Percentiles rank a stretch among this genome's conserved stretches.
Conservation (phyloP, 2,329 filamentous ascomycete genomes). For the Colletotrichum sp. region DNA sequence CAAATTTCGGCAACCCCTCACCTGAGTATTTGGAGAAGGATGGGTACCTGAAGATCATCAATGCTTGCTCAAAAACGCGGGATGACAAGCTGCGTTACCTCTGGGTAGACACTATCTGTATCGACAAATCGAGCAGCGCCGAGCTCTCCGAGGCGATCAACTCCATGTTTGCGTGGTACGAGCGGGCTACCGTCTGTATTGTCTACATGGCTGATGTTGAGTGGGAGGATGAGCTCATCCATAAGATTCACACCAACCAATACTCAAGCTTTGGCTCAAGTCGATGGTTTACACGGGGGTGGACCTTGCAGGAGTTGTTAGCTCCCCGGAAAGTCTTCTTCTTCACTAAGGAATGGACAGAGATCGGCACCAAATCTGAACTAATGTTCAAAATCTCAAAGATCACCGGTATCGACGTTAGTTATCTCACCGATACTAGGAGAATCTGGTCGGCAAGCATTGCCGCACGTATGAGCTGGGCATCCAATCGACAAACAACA, state of each 20-base stretch:
- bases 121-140: conserved; percentile 34
- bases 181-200: conserved; percentile 28
- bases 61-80: background rate
- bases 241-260: background rate
- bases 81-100: conserved; percentile 22
- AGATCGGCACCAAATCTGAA: conserved; percentile 27
- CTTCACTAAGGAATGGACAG: conserved; percentile 30
- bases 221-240: background rate
- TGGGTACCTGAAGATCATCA: conserved; percentile 5
- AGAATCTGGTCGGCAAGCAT: conserved; percentile 24
- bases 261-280: background rate
- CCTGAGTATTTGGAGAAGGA: background rate
- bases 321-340: conserved; percentile 39
- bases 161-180: conserved; percentile 38
- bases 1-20: background rate
- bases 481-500: conserved; percentile 25
- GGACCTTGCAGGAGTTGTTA: conserved; percentile 72
- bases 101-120: conserved; percentile 37
- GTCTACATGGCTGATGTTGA: conserved; percentile 24
- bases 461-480: conserved; percentile 32
- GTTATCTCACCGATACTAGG: background rate
- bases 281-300: conserved; percentile 47
- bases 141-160: conserved; percentile 27
- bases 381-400: conserved; percentile 12
- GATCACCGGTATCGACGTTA: conserved; percentile 7